Percentiles rank a stretch among this genome's conserved stretches.
Conservation (phyloP, 2,329 filamentous ascomycete species). For the Apiospora rasikravindrae region DNA sequence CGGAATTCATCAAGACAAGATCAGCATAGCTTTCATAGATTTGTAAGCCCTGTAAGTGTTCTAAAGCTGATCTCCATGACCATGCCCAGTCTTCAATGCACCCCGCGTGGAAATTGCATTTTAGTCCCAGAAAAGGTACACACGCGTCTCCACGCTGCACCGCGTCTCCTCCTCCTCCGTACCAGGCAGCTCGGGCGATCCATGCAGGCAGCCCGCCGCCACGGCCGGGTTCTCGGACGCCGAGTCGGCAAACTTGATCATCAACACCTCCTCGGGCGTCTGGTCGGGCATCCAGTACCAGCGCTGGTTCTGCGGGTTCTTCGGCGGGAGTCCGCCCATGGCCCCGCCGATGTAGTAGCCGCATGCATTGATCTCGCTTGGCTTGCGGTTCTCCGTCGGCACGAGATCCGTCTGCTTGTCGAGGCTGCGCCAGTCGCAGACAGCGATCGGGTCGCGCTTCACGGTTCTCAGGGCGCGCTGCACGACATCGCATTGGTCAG, state of each 20-base stretch:
- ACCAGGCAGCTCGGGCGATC: slow-evolving; percentile 13
- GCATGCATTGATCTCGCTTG: slow-evolving; percentile 13
- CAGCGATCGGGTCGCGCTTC: slow-evolving; percentile 11
- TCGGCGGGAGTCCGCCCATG: slow-evolving; percentile 7
- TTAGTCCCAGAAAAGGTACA: slow-evolving; percentile 15
- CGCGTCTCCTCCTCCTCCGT: slow-evolving; percentile 4
- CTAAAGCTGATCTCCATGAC: not conserved
- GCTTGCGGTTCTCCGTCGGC: slow-evolving; percentile 17
- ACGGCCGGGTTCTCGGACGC: not conserved
- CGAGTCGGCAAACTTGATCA: slow-evolving; percentile 11
- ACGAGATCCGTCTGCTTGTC: slow-evolving; percentile 6
- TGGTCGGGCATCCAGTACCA: slow-evolving; percentile 12
- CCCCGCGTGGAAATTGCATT: not conserved
- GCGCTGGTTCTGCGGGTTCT: slow-evolving; percentile 6
- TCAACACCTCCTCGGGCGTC: not conserved
- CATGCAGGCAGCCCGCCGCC: slow-evolving; percentile 2
- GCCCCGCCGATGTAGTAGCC: slow-evolving; percentile 17
- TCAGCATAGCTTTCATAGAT: too few relatives aligned
- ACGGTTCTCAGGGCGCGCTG: slow-evolving; percentile 11
- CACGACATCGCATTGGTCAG: not conserved
- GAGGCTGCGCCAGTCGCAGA: slow-evolving; percentile 16
- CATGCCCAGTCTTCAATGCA: too few relatives aligned
- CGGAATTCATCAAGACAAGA: too few relatives aligned
- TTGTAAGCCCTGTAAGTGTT: too few relatives aligned
- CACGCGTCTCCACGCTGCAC: slow-evolving; percentile 16